phyloP scores from a whole-genome alignment of 345 rosid genomes.

The Salix dunnii region DNA sequence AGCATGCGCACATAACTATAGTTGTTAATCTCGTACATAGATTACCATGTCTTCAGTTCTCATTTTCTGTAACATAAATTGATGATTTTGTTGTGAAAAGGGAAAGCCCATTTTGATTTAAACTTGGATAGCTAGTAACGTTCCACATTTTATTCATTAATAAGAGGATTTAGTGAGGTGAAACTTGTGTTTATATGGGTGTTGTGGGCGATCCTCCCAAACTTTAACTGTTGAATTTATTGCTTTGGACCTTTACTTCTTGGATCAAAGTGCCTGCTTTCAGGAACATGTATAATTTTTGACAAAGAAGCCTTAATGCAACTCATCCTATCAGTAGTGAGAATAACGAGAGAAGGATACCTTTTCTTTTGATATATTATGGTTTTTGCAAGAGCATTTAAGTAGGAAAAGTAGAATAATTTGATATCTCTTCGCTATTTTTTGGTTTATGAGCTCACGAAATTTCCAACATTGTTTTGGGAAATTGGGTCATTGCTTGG shows the following conservation, averaged over 20 bases:
- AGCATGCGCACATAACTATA: conserved; percentile 24
- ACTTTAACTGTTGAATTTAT: background rate
- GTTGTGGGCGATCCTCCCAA: background rate
- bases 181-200: background rate
- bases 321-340: background rate
- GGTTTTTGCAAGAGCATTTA: background rate
- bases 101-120: too few relatives aligned
- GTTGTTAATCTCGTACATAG: background rate
- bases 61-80: background rate
- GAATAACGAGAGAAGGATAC: background rate
- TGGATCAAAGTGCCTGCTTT: background rate
- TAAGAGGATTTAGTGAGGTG: background rate
- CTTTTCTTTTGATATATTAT: background rate
- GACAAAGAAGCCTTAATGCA: background rate
- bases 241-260: background rate
- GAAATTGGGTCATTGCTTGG: background rate
- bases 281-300: background rate
- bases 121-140: background rate
- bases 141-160: background rate
- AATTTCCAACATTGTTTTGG: conserved; percentile 3
- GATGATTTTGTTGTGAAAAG: background rate
- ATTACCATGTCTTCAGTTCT: background rate
- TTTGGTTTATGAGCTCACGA: background rate
- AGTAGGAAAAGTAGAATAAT: background rate
- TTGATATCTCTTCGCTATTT: background rate